Base-by-base conservation (phyloP, 1,139 yeast genomes). In the Kodamaea derodonti region DNA sequence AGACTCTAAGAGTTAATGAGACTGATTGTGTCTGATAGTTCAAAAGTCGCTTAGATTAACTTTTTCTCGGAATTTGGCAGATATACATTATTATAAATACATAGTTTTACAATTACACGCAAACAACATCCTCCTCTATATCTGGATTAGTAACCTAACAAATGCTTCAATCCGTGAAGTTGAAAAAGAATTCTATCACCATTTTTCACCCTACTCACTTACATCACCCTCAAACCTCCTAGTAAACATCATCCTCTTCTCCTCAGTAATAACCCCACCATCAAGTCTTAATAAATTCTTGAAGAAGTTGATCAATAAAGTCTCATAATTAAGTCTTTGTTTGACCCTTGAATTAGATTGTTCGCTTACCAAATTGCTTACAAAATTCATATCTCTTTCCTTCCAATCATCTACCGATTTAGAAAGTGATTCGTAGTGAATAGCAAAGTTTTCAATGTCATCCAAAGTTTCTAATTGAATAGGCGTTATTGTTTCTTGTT, bases 391-490 rank as follows among this genome's bases (percentile, higher is more conserved):
- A 41, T 66, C 70, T 46, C 75, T 50, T 23, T 55, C 60, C 10
- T 54, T 49, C 72, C 75, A 70, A 16, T 64, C 71, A 3, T 51
- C 56, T 24, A 51, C 47, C 29, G 55, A 50, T 34, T 55, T 58
- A 32, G 52, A 53, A 25, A 71, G 50, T 1, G 72, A 55, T 30
- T 63, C 61, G 42, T 69, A 71, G 38, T 64, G 67, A 9, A 63
- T 62, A 4, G 63, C 58, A 41, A 72, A 70, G 33, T 60, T 65
- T 41, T 69, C 72, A 20, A 70, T 67, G 44, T 70, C 77, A 39
- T 72, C 77, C 24, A 62, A 46, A 3, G 64, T 60, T 33, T 69
- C 73, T 26, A 71, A 48, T 25, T 66, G 69, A 14, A 69, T 67
- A 4, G 69, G 66, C 31, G 55, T 47, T 10, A n/a, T n/a, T 12